A percentile compares a stretch with the other conserved stretches of the same genome.
These are phyloP conservation scores for Epithele typhae DNA, from an alignment of 768 basidiomycete genomes.

Conservation along the genomic window DNA sequence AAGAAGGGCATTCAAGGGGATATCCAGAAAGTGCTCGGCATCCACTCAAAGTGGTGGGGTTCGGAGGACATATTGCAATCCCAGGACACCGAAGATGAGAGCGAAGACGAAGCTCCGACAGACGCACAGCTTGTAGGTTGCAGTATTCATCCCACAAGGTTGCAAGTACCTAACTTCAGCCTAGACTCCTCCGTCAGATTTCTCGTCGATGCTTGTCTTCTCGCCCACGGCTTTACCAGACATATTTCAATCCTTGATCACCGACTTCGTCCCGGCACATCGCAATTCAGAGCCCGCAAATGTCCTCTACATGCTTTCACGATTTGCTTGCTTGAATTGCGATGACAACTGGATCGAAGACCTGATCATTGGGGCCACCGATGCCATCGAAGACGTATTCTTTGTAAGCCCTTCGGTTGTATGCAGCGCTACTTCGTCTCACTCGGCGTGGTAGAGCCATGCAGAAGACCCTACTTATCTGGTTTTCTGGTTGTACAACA, in stretches of 20 bases:
- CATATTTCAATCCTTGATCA: constrained; percentile 80
- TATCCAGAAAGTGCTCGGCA: constrained; percentile 51
- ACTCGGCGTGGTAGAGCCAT: constrained; percentile 49
- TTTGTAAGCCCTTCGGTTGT: constrained; percentile 57
- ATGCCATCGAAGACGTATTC: constrained; percentile 87
- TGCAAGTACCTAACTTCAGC: no score
- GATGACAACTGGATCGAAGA: constrained; percentile 93
- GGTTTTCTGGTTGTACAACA: constrained; percentile 94
- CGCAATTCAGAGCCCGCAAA: constrained; percentile 87
- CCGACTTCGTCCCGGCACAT: constrained; percentile 64
- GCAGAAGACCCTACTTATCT: constrained; percentile 83
- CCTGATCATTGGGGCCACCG: constrained; percentile 84
- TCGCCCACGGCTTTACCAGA: constrained; percentile 72
- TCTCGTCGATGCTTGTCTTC: constrained; percentile 90
- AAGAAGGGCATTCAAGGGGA: constrained; percentile 54
- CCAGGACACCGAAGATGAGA: constrained; percentile 42
- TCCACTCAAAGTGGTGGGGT: constrained; percentile 66
- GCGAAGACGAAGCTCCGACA: constrained; percentile 41
- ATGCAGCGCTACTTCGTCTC: no score
- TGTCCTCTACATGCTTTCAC: constrained; percentile 81
- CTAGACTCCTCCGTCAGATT: constrained; percentile 75
- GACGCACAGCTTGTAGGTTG: constrained; percentile 16
- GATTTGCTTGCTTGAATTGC: constrained; percentile 90
- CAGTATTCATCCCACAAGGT: no score
- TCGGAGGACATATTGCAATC: constrained; percentile 32